phyloP scores from a whole-genome alignment of 1,139 yeast species.

The Kurtzmaniella natalensis region DNA sequence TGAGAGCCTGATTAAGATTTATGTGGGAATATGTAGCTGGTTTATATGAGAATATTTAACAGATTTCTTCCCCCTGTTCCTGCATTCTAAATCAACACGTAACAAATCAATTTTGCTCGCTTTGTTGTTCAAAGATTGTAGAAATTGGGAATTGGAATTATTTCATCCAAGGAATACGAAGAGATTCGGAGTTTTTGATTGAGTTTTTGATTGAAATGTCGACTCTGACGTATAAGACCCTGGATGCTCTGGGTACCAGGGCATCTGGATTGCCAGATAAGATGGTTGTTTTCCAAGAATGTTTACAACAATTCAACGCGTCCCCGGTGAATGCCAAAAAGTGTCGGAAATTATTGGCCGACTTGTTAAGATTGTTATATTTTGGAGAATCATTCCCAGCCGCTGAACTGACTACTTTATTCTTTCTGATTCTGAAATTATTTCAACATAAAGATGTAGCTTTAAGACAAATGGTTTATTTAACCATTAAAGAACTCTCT shows the following conservation, averaged over 20 bases:
- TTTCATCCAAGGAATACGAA: no score
- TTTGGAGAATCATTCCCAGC: constrained; percentile 85
- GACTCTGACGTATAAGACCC: constrained; percentile 75
- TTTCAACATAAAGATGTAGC: constrained; percentile 92
- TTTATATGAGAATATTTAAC: not conserved
- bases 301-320: constrained; percentile 88
- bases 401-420: constrained; percentile 86
- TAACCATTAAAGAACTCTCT: constrained; percentile 88
- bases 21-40: no score
- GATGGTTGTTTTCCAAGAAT: constrained; percentile 96
- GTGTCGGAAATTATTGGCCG: constrained; percentile 75
- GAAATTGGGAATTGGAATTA: no score
- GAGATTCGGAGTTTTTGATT: no score
- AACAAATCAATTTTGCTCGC: not conserved
- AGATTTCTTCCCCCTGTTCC: not conserved
- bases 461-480: constrained; percentile 87
- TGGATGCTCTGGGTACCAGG: constrained; percentile 61
- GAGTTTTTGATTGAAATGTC: constrained; percentile 69
- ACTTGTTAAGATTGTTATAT: constrained; percentile 67
- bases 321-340: constrained; percentile 85
- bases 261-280: constrained; percentile 73
- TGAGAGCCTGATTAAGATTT: no score
- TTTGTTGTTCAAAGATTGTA: no score
- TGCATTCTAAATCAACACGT: constrained; percentile 3
- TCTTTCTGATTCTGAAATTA: constrained; percentile 89